Evolutionary conservation across 108 stramenopile species (phyloP).

Genomic region (Skeletonema costatum): DNA sequence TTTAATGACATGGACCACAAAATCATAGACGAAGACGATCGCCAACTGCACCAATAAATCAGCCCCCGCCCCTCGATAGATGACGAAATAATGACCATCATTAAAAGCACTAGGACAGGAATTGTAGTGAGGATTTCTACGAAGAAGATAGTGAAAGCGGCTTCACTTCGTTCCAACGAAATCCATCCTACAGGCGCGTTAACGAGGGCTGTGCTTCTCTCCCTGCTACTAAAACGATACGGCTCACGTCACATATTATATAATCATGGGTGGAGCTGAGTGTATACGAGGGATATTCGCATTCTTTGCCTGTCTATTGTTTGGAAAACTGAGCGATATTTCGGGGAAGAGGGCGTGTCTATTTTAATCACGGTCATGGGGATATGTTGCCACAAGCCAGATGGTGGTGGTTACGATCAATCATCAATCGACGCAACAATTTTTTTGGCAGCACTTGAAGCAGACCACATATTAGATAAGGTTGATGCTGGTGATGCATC

Average conservation of each 20-base stretch:
- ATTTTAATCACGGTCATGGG: conserved; percentile 86
- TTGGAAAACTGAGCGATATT: conserved; percentile 89
- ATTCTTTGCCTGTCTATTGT: conserved; percentile 90
- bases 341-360: conserved; percentile 84
- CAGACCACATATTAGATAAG: conserved; percentile 1
- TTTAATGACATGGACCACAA: no score
- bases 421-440: neutral
- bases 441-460: neutral
- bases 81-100: no score
- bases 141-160: neutral
- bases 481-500: conserved; percentile 29
- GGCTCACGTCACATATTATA: conserved; percentile 71
- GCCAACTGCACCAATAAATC: no score
- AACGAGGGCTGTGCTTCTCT: conserved; percentile 84
- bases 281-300: conserved; percentile 91
- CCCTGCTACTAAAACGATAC: conserved; percentile 70
- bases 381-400: conserved; percentile 76
- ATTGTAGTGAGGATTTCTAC: neutral
- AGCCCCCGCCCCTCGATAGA: no score
- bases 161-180: neutral
- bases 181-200: conserved; percentile 31
- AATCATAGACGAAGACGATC: no score
- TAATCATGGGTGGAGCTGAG: conserved; percentile 87
- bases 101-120: no score
- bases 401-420: neutral